Conservation (phyloP, 805 yeast genomes). For the Saturnispora sanitii region DNA sequence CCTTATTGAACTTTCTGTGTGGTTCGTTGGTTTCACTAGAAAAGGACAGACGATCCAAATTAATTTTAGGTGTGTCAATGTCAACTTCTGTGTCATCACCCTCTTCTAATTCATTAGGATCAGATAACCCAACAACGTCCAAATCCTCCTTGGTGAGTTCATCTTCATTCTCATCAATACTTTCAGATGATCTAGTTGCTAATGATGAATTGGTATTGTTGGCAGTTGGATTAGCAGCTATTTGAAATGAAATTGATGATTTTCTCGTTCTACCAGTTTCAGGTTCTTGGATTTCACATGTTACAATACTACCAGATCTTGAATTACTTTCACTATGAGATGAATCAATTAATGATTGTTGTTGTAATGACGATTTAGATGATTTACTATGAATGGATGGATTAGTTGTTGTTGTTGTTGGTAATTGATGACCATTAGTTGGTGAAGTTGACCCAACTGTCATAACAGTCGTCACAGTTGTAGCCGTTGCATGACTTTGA, state of each 20-base stretch:
- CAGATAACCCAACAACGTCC: background rate
- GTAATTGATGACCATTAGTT: background rate
- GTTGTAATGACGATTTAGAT: constrained; percentile 5
- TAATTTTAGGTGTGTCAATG: constrained; percentile 10
- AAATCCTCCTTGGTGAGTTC: background rate
- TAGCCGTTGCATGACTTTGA: constrained; percentile 13
- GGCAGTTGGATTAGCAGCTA: background rate
- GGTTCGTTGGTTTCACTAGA: constrained; percentile 1
- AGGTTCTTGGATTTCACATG: constrained; percentile 19
- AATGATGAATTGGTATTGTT: constrained; percentile 10
- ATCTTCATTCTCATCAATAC: constrained; percentile 1
- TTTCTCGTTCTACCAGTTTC: constrained; percentile 19
- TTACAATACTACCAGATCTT: constrained; percentile 12
- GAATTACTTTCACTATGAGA: too few species aligned
- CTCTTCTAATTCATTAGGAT: constrained; percentile 3
- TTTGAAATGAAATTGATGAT: constrained; percentile 22
- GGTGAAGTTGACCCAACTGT: constrained; percentile 9
- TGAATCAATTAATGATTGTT: constrained; percentile 6
- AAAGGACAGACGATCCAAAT: constrained; percentile 1
- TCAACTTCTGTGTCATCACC: constrained; percentile 15
- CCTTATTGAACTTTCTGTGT: constrained; percentile 1
- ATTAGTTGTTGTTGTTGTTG: background rate
- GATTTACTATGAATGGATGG: background rate
- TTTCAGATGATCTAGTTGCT: constrained; percentile 4
- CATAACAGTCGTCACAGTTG: constrained; percentile 10